These are phyloP conservation scores for Malus hybrid DNA, from an alignment of 331 rosid species.

Conservation along the genomic window DNA sequence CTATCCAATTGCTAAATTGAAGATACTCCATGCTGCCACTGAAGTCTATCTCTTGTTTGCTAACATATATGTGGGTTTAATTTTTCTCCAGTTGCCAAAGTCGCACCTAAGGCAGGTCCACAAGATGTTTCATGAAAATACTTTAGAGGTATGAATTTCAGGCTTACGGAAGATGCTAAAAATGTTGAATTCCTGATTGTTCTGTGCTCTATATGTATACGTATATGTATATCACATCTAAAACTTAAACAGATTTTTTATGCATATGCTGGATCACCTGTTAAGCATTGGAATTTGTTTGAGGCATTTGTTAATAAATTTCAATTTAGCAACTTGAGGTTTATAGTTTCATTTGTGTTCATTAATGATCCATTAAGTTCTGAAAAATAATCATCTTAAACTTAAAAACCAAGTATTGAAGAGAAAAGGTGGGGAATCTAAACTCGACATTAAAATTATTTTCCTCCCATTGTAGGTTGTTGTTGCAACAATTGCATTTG, in stretches of 20 bases:
- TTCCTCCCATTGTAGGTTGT: slow-evolving; percentile 49
- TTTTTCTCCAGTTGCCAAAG: slow-evolving; percentile 69
- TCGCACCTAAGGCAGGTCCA: slow-evolving; percentile 76
- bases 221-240: background rate
- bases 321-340: background rate
- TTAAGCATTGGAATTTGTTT: background rate
- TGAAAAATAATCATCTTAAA: background rate
- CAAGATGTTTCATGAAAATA: slow-evolving; percentile 81
- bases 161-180: background rate
- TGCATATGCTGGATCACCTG: background rate
- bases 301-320: background rate
- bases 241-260: background rate
- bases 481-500: slow-evolving; percentile 96
- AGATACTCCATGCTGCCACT: background rate
- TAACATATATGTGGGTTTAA: slow-evolving; percentile 23
- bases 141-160: slow-evolving; percentile 54
- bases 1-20: background rate
- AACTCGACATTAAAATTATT: background rate
- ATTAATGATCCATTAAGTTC: background rate
- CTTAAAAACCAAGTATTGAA: background rate
- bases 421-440: too few species aligned
- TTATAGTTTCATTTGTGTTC: background rate
- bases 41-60: background rate
- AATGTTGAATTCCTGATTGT: background rate
- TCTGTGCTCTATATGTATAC: background rate